Evolutionary conservation across 352 stramenopile species (phyloP).

Genomic region (Thraustochytrium striatum): DNA sequence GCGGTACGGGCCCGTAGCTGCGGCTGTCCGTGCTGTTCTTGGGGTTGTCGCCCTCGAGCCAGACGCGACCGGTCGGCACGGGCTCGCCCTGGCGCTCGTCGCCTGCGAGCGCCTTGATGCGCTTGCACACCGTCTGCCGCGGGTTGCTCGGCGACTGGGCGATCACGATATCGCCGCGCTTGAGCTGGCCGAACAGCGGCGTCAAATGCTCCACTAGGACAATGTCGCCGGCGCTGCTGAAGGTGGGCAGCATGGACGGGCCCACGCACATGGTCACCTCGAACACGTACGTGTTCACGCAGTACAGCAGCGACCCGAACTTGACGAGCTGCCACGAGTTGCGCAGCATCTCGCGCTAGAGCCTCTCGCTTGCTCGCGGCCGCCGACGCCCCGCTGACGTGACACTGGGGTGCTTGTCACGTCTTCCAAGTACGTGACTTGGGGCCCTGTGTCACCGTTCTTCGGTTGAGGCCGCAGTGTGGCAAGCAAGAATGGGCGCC

Average conservation of each 20-base stretch:
- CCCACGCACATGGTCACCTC: conserved; percentile 79
- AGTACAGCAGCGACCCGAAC: conserved; percentile 52
- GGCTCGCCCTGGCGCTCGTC: conserved; percentile 27
- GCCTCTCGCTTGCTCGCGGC: no score
- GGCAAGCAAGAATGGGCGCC: no score
- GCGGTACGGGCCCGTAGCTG: conserved; percentile 89
- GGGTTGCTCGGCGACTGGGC: conserved; percentile 75
- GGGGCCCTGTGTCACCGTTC: no score
- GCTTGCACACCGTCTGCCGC: conserved; percentile 78
- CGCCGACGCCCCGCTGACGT: background rate
- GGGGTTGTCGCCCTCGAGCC: conserved; percentile 95
- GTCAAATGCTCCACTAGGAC: conserved; percentile 80
- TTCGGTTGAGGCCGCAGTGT: no score
- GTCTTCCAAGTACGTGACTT: background rate
- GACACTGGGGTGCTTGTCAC: background rate
- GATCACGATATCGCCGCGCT: conserved; percentile 77
- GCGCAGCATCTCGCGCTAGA: background rate
- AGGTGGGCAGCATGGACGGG: conserved; percentile 80
- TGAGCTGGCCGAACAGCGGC: conserved; percentile 63
- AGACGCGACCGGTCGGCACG: conserved; percentile 86
- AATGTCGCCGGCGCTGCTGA: conserved; percentile 79
- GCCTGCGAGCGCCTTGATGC: conserved; percentile 64
- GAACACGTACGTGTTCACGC: conserved; percentile 65
- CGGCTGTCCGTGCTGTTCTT: conserved; percentile 88
- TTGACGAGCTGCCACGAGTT: conserved; percentile 50